These are phyloP conservation scores for Hypoxylon sp. DNA, from an alignment of 2,329 filamentous ascomycete species.

Conservation along the genomic window DNA sequence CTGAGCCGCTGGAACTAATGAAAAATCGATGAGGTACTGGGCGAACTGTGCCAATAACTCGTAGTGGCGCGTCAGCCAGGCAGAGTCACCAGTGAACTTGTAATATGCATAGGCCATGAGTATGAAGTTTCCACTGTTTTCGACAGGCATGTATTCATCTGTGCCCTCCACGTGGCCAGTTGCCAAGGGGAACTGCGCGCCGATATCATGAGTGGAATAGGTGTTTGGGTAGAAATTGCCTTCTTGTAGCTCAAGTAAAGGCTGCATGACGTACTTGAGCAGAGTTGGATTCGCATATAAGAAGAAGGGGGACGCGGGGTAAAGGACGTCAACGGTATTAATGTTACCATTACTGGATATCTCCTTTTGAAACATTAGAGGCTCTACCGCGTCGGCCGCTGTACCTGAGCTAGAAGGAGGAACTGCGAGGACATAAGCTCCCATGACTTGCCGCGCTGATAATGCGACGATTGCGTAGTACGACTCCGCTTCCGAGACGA, in stretches of 20 bases:
- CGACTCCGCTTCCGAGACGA: conserved; percentile 77
- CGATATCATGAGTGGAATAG: conserved; percentile 81
- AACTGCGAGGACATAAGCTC: conserved; percentile 78
- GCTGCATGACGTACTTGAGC: conserved; percentile 81
- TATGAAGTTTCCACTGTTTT: conserved; percentile 80
- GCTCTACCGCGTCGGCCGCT: conserved; percentile 60
- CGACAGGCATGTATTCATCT: conserved; percentile 80
- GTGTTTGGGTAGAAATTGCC: conserved; percentile 85
- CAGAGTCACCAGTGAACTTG: conserved; percentile 47
- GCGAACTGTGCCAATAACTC: conserved; percentile 77
- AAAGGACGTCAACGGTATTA: conserved; percentile 88
- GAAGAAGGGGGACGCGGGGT: conserved; percentile 86
- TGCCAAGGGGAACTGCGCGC: conserved; percentile 76
- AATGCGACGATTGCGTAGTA: conserved; percentile 82
- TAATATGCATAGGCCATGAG: conserved; percentile 70
- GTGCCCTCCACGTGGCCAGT: conserved; percentile 76
- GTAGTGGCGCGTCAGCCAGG: conserved; percentile 65
- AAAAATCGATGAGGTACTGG: conserved; percentile 76
- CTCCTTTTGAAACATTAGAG: conserved; percentile 83
- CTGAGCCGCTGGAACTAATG: conserved; percentile 75
- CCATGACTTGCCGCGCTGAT: conserved; percentile 82
- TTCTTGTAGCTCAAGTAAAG: conserved; percentile 81
- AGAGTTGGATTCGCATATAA: conserved; percentile 84
- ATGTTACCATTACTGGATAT: conserved; percentile 85
- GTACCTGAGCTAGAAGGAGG: conserved; percentile 59